Conservation (phyloP, 1,139 yeast species). For the Blastobotrys raffinosifermentans region DNA sequence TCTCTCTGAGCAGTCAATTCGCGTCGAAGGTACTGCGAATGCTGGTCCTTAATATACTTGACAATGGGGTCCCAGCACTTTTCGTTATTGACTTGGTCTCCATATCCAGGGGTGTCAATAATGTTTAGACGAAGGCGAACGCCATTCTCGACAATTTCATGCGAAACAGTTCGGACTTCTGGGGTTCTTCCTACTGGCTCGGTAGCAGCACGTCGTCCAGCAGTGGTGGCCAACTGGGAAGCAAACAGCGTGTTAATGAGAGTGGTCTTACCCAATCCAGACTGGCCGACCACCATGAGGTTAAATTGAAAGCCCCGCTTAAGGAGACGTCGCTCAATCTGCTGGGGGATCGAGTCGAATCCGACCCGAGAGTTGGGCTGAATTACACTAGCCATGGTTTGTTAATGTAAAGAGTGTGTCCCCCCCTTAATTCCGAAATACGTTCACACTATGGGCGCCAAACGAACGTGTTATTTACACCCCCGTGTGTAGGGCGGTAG, state of each 20-base stretch:
- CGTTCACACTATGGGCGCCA: too few relatives aligned
- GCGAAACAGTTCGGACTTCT: constrained; percentile 72
- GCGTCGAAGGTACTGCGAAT: constrained; percentile 84
- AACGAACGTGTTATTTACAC: too few relatives aligned
- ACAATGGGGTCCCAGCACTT: constrained; percentile 95
- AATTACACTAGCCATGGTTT: constrained; percentile 6
- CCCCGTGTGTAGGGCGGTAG: too few relatives aligned
- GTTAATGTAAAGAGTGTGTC: too few relatives aligned
- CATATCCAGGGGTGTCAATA: constrained; percentile 97
- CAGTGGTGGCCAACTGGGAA: constrained; percentile 65
- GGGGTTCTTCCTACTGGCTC: constrained; percentile 85
- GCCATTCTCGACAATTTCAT: constrained; percentile 70
- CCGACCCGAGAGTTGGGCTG: constrained; percentile 57
- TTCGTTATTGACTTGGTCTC: constrained; percentile 93
- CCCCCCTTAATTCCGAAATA: too few relatives aligned
- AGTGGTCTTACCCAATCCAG: constrained; percentile 94
- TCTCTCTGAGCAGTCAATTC: constrained; percentile 97
- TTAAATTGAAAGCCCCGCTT: constrained; percentile 94
- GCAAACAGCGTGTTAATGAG: constrained; percentile 85
- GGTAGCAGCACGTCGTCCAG: constrained; percentile 58
- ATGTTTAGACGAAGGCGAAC: constrained; percentile 81
- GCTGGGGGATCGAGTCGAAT: constrained; percentile 92
- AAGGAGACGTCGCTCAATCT: constrained; percentile 85
- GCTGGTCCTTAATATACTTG: constrained; percentile 94
- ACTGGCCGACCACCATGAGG: constrained; percentile 86